Base-by-base conservation (phyloP, 345 rosid species). In the Eutrema japonicum region DNA sequence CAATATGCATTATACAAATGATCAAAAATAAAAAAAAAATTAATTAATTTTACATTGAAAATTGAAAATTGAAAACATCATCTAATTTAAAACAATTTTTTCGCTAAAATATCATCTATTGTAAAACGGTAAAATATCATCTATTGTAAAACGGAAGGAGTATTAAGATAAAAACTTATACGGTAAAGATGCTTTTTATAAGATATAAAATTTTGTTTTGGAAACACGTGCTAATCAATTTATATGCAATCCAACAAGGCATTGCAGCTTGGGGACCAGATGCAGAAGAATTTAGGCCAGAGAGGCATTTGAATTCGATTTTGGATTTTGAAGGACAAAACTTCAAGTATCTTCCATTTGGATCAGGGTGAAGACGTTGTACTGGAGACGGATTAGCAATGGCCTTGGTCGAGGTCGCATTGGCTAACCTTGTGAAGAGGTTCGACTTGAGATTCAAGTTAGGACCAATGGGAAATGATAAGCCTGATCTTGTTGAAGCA, bases 191-290 rank as follows among this genome's bases (percentile, higher is more conserved):
- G 53, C 10, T 37, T 37, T 7, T 8, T 22, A 22, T 22, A 22
- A 22, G 26, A 22, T 22, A 22, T 22, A 22, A 22, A 22, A 22
- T 22, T 22, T 22, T 22, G 26, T 22, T 22, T 22, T 22, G 26
- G 26, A 22, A 22, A 22, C 26, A 22, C 26, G 71, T 66, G 13
- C 8, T 83, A 3, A 42, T 59, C 59, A 81, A 81, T 76, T 70
- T 60, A 8, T 76, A 72, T 72, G 72, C 62, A 5, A 71, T 79
- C 53, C 79, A 60, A 43, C 57, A 73, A 50, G 79, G 75, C 32
- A 33, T 40, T 0, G 2, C 3, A 4, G 38, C 29, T 0, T 80
- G 81, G 81, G 78, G 76, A 29, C 26, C 4, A 8, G 46, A 64
- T 12, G 70, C 83, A 4, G 73, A 76, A n/a, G 66, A 68, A 16